Base-by-base conservation (phyloP, 495 filamentous ascomycete genomes). In the Penicillium tannophilum region DNA sequence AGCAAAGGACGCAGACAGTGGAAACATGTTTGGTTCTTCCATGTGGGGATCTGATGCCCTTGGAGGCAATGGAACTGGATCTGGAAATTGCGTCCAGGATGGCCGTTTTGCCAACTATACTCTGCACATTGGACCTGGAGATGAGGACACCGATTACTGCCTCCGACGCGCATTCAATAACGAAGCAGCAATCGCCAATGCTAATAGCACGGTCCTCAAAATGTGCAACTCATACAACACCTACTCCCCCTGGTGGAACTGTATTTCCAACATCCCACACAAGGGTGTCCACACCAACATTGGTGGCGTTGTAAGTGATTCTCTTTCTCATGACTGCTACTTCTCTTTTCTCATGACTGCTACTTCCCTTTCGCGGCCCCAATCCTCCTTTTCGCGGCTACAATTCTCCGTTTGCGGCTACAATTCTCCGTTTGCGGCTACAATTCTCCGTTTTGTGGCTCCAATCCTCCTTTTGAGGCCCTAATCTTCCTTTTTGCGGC, bases 281-380 rank as follows among this genome's bases (percentile, higher is more conserved):
- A 63, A 63, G 46, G 61, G 61, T 10, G 56, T 63, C 24, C 61
- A 63, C 17, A 63, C 61, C 4, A 52, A 59, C 39, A 55, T 63
- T 43, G 61, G 61, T 33, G 62, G 62, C 4, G 62, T 64, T 49
- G 56, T 63, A 56, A 8, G 52, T 52, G 3, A 52, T 17, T 19
- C 20, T 23, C 20, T 23, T 23, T 23, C 20, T 23, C 20, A 23
- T 23, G 20, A 23, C 20, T 23, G 20, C 20, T 2, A n/a, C n/a
- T n/a, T n/a, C n/a, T n/a, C n/a, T n/a, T n/a, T n/a, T n/a, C n/a
- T n/a, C n/a, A n/a, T n/a, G n/a, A n/a, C n/a, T n/a, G n/a, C n/a
- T n/a, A n/a, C n/a, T n/a, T n/a, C n/a, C n/a, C n/a, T n/a, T n/a
- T n/a, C n/a, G n/a, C n/a, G n/a, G n/a, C n/a, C n/a, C n/a, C n/a